Evolutionary conservation across 1,284 basidiomycete species (phyloP).

Genomic region (Sporisorium graminicola): DNA sequence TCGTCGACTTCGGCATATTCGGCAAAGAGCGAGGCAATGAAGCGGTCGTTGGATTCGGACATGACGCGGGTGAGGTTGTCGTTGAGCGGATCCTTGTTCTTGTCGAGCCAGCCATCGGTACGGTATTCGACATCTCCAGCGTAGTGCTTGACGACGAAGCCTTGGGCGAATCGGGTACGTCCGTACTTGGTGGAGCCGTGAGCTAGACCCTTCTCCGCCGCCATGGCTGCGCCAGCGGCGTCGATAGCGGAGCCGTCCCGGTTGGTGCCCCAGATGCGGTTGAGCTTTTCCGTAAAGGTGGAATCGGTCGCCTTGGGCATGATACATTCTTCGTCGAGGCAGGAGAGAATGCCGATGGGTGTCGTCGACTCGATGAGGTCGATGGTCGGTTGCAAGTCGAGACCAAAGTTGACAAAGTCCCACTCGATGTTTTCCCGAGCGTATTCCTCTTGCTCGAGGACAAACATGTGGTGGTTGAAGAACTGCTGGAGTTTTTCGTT

Average conservation of each 20-base stretch:
- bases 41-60: conserved; percentile 83
- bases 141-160: conserved; percentile 96
- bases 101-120: conserved; percentile 97
- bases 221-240: conserved; percentile 49
- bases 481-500: conserved; percentile 74
- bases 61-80: conserved; percentile 94
- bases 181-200: conserved; percentile 78
- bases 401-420: conserved; percentile 98
- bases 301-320: conserved; percentile 97
- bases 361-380: conserved; percentile 87
- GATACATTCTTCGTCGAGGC: conserved; percentile 97
- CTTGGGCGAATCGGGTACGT: conserved; percentile 86
- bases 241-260: conserved; percentile 60
- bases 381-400: conserved; percentile 97
- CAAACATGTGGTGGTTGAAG: conserved; percentile 98
- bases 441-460: conserved; percentile 99
- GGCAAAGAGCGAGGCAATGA: conserved; percentile 84
- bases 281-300: conserved; percentile 93
- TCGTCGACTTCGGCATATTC: conserved; percentile 80
- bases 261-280: conserved; percentile 62
- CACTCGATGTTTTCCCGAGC: conserved; percentile 95
- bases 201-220: conserved; percentile 68
- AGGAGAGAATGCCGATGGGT: conserved; percentile 89
- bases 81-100: conserved; percentile 99
- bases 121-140: conserved; percentile 96